phyloP scores from a whole-genome alignment of 176 grass and related monocot species.

The Phoenix dactylifera region DNA sequence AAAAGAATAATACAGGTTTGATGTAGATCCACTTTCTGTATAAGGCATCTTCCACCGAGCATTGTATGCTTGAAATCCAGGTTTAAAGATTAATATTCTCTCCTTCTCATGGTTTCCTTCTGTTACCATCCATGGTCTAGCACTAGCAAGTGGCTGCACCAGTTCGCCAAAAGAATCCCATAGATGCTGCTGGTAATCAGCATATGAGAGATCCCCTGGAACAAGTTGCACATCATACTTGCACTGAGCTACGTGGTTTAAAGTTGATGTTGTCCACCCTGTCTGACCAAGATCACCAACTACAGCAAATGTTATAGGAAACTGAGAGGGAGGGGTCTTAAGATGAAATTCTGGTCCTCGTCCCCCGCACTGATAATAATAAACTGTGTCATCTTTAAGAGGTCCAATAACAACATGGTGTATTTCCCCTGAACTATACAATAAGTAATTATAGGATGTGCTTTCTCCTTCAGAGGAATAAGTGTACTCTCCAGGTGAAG shows the following conservation, averaged over 20 bases:
- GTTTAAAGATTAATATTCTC: conserved; percentile 46
- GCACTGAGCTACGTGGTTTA: conserved; percentile 65
- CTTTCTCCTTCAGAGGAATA: conserved; percentile 53
- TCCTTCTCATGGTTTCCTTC: conserved; percentile 99
- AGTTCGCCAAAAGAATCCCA: conserved; percentile 87
- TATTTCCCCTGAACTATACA: conserved; percentile 84
- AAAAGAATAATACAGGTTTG: conserved; percentile 93
- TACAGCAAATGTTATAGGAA: conserved; percentile 74
- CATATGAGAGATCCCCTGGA: conserved; percentile 88
- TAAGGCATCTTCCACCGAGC: conserved; percentile 97
- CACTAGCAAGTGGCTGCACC: conserved; percentile 85
- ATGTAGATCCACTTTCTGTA: conserved; percentile 71
- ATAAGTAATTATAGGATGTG: conserved; percentile 76
- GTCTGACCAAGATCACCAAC: conserved; percentile 96
- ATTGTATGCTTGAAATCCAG: conserved; percentile 83
- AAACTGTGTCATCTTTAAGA: conserved; percentile 47
- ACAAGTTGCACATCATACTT: conserved; percentile 80
- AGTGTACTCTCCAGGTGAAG: conserved; percentile 39
- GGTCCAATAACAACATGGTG: conserved; percentile 87
- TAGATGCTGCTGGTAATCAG: conserved; percentile 89
- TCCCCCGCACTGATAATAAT: conserved; percentile 70
- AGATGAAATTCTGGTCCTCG: conserved; percentile 69
- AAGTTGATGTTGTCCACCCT: conserved; percentile 70
- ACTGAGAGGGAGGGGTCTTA: conserved; percentile 66
- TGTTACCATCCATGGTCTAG: conserved; percentile 88